Base-by-base conservation (phyloP, 2,329 filamentous ascomycete species). In the Diaporthe citriasiana region DNA sequence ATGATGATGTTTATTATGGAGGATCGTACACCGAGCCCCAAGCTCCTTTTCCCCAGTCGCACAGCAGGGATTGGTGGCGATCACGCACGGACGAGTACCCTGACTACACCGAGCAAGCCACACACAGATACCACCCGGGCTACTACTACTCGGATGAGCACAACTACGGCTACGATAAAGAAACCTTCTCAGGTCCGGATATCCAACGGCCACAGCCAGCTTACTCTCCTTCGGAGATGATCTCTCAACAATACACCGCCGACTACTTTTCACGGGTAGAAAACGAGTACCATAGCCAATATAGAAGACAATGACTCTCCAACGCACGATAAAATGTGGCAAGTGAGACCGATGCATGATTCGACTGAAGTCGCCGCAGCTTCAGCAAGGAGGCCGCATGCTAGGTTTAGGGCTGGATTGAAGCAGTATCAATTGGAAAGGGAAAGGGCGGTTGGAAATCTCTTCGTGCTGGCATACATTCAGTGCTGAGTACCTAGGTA, bases 151-250 rank as follows among this genome's bases (percentile, higher is more conserved):
- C 42, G 13, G 42, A 66, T 0, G 60, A 66, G 17, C 30, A 51
- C 12, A 12, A 25, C 42, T 50, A 40, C 19, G 30, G 8, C 30
- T 66, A 66, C 30, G 45, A 38, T 13, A 66, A 19, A 50, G 45
- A 51, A 4, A 38, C 30, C 3, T 66, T 51, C 15, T 35, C 22
- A 10, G 13, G 35, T n/a, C n/a, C n/a, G 22, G 33, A 60, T 0
- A 40, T 71, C 9, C 69, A 60, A 42, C 56, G 42, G 17, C 69
- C 69, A n/a, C 35, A 60, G 38, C 69, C 56, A 42, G 53, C 69
- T 6, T 60, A 71, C 12, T 60, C 56, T 10, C 69, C 56, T 22
- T 45, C 30, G 27, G 45, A 60, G 45, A n/a, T n/a, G 33, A 15
- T 15, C n/a, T 33, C 53, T 17, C n/a, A 59, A 9, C 69, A 60